These are phyloP conservation scores for Mucor sp. DNA, from an alignment of 371 early-diverging fungal species.

Conservation along the genomic window DNA sequence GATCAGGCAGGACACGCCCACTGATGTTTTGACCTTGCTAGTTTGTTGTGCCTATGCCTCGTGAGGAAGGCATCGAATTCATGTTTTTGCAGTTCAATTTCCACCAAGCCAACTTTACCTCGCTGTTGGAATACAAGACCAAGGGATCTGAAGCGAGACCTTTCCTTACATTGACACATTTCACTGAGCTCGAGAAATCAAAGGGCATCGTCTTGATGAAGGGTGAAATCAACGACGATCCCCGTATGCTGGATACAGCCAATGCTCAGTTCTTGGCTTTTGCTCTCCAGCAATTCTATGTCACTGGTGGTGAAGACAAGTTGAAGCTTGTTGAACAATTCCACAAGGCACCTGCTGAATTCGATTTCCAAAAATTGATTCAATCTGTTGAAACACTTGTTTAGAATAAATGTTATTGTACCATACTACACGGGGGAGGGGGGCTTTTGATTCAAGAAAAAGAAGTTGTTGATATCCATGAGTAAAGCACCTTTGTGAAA, in stretches of 20 bases:
- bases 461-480: no score
- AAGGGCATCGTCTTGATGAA: slow-evolving; percentile 91
- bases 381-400: slow-evolving; percentile 63
- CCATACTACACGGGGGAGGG: background rate
- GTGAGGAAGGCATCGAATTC: slow-evolving; percentile 85
- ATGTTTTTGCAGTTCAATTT: slow-evolving; percentile 83
- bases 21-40: slow-evolving; percentile 23
- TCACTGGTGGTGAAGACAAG: slow-evolving; percentile 73
- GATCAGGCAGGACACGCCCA: no score
- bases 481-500: background rate
- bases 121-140: slow-evolving; percentile 90
- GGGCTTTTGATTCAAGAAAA: no score
- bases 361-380: slow-evolving; percentile 79
- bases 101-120: slow-evolving; percentile 85
- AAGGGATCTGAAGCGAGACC: slow-evolving; percentile 80
- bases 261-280: slow-evolving; percentile 86
- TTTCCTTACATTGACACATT: slow-evolving; percentile 85
- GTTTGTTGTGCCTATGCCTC: slow-evolving; percentile 89
- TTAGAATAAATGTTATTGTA: slow-evolving; percentile 11
- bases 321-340: slow-evolving; percentile 74
- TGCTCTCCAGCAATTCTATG: slow-evolving; percentile 88
- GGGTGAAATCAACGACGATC: slow-evolving; percentile 72
- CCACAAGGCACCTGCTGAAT: slow-evolving; percentile 72
- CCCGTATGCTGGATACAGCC: slow-evolving; percentile 60
- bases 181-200: slow-evolving; percentile 78